These are phyloP conservation scores for Moesziomyces globuligerus DNA, from an alignment of 1,284 basidiomycete species.

Conservation along the genomic window DNA sequence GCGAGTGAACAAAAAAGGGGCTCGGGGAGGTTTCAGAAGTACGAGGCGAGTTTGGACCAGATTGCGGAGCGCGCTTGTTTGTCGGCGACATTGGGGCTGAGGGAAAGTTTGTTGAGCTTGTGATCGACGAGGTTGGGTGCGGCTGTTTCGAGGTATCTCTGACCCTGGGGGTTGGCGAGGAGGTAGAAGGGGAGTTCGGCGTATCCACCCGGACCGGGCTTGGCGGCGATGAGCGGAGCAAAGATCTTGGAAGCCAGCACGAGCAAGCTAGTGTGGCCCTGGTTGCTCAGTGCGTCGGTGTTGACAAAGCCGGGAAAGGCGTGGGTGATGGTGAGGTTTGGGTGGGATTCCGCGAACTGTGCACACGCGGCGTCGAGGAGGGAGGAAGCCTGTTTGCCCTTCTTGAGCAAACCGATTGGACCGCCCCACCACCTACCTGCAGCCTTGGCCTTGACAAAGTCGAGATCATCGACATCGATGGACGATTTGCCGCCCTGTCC, in stretches of 20 bases:
- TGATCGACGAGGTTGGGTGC: slow-evolving; percentile 39
- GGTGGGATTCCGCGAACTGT: slow-evolving; percentile 39
- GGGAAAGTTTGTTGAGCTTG: slow-evolving; percentile 20
- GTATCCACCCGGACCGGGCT: slow-evolving; percentile 44
- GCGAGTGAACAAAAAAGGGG: too few species aligned
- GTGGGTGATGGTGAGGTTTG: slow-evolving; percentile 53
- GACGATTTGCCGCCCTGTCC: slow-evolving; percentile 39
- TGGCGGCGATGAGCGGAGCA: slow-evolving; percentile 22
- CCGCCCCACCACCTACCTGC: slow-evolving; percentile 44
- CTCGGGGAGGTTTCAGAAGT: too few species aligned
- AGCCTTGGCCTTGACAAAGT: slow-evolving; percentile 45
- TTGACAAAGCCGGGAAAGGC: slow-evolving; percentile 58
- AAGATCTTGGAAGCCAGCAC: slow-evolving; percentile 45
- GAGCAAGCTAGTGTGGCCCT: slow-evolving; percentile 60
- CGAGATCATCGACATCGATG: slow-evolving; percentile 61
- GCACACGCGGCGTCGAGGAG: slow-evolving; percentile 49
- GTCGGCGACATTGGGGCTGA: slow-evolving; percentile 31
- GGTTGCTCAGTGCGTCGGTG: slow-evolving; percentile 62
- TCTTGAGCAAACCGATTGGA: slow-evolving; percentile 28
- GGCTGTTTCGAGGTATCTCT: slow-evolving; percentile 42
- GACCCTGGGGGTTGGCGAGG: slow-evolving; percentile 35
- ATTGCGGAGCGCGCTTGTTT: slow-evolving; percentile 14
- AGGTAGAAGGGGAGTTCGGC: slow-evolving; percentile 59
- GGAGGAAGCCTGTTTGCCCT: slow-evolving; percentile 33
- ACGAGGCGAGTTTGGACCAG: slow-evolving; percentile 30